phyloP scores from a whole-genome alignment of 2,329 filamentous ascomycete species.

The Colletotrichum magnum region DNA sequence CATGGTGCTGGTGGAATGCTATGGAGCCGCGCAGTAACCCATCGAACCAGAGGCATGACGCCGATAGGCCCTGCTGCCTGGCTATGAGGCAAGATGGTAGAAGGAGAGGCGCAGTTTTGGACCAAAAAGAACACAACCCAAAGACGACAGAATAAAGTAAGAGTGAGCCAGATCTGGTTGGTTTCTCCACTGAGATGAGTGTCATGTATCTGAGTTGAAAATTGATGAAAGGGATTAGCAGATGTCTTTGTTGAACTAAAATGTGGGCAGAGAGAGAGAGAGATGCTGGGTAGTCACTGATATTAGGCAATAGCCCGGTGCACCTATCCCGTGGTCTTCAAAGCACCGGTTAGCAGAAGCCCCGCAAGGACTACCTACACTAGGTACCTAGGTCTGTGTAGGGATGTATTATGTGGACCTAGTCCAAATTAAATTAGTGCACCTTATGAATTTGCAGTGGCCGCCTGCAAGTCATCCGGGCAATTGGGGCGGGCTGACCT shows the following conservation, averaged over 20 bases:
- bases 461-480: slow-evolving; percentile 30
- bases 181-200: neutral
- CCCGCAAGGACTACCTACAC: no score
- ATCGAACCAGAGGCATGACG: slow-evolving; percentile 32
- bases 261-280: neutral
- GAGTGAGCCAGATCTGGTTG: neutral
- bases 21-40: slow-evolving; percentile 16
- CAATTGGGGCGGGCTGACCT: slow-evolving; percentile 15
- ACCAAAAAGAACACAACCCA: neutral
- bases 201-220: slow-evolving; percentile 8
- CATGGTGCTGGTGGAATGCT: slow-evolving; percentile 42
- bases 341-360: no score
- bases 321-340: no score
- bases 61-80: slow-evolving; percentile 19
- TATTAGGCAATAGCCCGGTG: neutral
- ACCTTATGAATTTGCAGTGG: slow-evolving; percentile 5
- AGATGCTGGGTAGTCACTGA: no score
- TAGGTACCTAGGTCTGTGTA: no score
- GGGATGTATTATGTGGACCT: neutral
- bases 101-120: neutral
- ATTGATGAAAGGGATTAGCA: slow-evolving; percentile 28
- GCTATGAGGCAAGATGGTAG: neutral
- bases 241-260: slow-evolving; percentile 18
- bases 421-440: slow-evolving; percentile 18
- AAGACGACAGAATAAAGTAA: neutral